Evolutionary conservation across 2,329 filamentous ascomycete genomes (phyloP), one percentile per base, ranked within the genome.

Genomic region (Chrysosporium queenslandicum): DNA sequence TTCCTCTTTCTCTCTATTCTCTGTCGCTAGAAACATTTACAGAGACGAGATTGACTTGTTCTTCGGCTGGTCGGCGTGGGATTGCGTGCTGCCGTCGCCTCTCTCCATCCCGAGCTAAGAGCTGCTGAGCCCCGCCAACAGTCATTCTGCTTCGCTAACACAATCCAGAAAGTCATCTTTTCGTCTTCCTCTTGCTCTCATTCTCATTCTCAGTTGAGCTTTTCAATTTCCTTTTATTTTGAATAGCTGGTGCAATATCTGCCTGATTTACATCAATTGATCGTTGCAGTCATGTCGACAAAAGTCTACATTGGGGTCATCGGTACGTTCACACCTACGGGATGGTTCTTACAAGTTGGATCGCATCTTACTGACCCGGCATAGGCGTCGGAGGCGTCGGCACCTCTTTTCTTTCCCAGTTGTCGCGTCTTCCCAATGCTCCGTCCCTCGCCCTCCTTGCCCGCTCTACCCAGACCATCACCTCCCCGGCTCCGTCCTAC

Each of bases 381-480:
- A 58, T 64, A 94, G 90, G 92, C 64, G 86, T 86, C 62, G 92
- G 92, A 61, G 91, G 91, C 58, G 92, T 97, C 56, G 92, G 92
- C 64, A 90, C 90, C 71, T 82, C 81, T 72, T 96, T 97, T 76
- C 80, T 97, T 58, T 76, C 77, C 60, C 92, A 97, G 71, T 81
- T 97, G 54, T 75, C 84, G 58, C 74, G 77, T 58, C 81, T 85
- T 56, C 81, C 82, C 36, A 79, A 84, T 39, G 78, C 80, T 5
- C 78, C 95, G 54, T 82, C 79, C 53, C 81, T 97, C 50, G 80
- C 90, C 74, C 87, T 94, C 71, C 82, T 96, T 61, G 83, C 87
- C 52, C 89, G 87, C 52, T 92, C 86, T 69, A 87, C 83, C 63
- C 90, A 89, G 69, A 85, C 87, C 46, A 74, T 96, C 59, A 86